Evolutionary conservation across 164 flowering plant species (phyloP), one percentile per base, ranked within the genome.

Genomic region (Magnolia changhungtana): DNA sequence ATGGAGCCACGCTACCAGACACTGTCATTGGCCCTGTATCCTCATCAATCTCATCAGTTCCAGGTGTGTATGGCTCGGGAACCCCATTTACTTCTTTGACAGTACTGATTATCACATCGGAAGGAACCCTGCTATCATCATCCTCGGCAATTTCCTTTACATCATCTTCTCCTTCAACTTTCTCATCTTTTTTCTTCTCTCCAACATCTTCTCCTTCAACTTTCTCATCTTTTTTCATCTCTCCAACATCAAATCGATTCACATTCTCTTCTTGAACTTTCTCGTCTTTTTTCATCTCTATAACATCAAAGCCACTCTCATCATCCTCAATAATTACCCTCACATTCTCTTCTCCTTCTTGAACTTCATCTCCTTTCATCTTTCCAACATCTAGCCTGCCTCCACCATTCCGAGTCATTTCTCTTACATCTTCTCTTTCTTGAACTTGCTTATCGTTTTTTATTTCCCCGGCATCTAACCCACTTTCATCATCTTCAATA

Each of bases 111-210:
- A 70, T 50, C 27, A 14, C 50, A 13, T 29, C 50, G 45, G 31
- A 10, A 21, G 5, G 61, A 14, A 13, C 45, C 51, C 29, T 1
- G 20, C 20, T 52, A 73, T 73, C 69, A 18, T 8, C 49, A 68
- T 27, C 50, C 3, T 68, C 50, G 9, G 71, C 8, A 0, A 24
- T 31, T 68, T 13, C 50, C 50, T 18, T 16, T 50, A 3, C 2
- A 29, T 0, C 29, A 29, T 14, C 27, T 63, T 29, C 52, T 3
- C 27, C 31, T 3, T 24, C 24, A 50, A 20, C 4, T 63, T 59
- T 80, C 31, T 77, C 82, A 29, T 80, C 80, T 69, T 71, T 49
- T 49, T 76, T 31, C 70, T 71, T 23, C 55, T 74, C 20, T 76
- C 81, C 10, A 72, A 0, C 45, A 78, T 72, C 19, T 49, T 75